Evolutionary conservation across 169 alveolate genomes (phyloP).

Genomic region (Plasmodium berghei): DNA sequence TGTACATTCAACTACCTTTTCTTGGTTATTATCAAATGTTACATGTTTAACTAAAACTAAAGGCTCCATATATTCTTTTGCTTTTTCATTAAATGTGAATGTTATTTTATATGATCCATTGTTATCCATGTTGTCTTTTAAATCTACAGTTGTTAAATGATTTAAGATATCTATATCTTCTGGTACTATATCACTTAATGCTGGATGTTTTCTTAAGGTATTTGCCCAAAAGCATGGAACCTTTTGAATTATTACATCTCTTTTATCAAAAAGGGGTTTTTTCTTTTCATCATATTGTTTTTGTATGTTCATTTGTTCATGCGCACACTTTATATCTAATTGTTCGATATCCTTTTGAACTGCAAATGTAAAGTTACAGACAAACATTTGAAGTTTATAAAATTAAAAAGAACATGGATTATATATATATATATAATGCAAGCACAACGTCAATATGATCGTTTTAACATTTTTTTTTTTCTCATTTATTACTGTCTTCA

Average conservation of each 20-base stretch:
- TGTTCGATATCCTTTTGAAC: constrained; percentile 86
- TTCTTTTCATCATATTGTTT: constrained; percentile 90
- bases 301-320: constrained; percentile 90
- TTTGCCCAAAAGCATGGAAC: constrained; percentile 93
- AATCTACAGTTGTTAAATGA: constrained; percentile 84
- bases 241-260: constrained; percentile 88
- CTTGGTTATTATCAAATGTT: constrained; percentile 86
- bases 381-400: not conserved
- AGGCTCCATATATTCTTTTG: constrained; percentile 90
- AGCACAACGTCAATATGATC: not conserved
- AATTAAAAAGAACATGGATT: not conserved
- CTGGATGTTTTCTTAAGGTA: constrained; percentile 90
- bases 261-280: constrained; percentile 88
- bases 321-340: constrained; percentile 92
- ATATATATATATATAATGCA: not conserved
- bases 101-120: constrained; percentile 91
- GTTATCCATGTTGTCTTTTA: constrained; percentile 92
- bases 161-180: constrained; percentile 90
- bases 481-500: constrained; percentile 62
- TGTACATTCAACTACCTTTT: constrained; percentile 90
- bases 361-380: not conserved
- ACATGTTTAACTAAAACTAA: constrained; percentile 88
- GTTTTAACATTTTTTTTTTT: not conserved
- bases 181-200: constrained; percentile 87
- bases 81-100: constrained; percentile 87